These are phyloP conservation scores for Scheffersomyces lignicola DNA, from an alignment of 1,139 yeast genomes.

Conservation along the genomic window DNA sequence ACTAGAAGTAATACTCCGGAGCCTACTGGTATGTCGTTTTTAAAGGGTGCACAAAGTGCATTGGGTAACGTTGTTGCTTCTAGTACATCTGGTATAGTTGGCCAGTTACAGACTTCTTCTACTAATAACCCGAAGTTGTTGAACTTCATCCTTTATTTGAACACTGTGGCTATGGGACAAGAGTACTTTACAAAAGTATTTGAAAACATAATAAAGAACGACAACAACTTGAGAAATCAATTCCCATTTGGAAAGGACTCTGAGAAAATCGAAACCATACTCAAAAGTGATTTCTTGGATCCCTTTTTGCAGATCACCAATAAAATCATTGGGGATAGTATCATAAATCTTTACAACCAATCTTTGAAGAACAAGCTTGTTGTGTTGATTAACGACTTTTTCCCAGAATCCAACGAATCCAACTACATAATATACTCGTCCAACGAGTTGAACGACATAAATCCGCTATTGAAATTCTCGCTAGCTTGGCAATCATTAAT, in stretches of 20 bases:
- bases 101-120: conserved; percentile 17
- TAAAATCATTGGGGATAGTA: conserved; percentile 51
- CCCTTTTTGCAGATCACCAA: conserved; percentile 44
- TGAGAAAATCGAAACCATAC: conserved; percentile 38
- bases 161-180: conserved; percentile 60
- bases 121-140: conserved; percentile 38
- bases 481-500: conserved; percentile 65
- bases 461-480: conserved; percentile 46
- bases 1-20: conserved; percentile 39
- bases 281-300: conserved; percentile 36
- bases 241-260: conserved; percentile 61
- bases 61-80: conserved; percentile 46
- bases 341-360: conserved; percentile 58
- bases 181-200: conserved; percentile 54
- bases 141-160: conserved; percentile 55
- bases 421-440: conserved; percentile 35
- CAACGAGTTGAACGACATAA: conserved; percentile 29
- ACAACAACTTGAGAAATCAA: conserved; percentile 33
- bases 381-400: conserved; percentile 50
- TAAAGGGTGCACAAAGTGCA: conserved; percentile 49
- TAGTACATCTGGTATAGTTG: conserved; percentile 23
- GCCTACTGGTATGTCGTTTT: conserved; percentile 39
- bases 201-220: conserved; percentile 29
- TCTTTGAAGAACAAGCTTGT: conserved; percentile 53
- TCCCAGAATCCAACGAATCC: conserved; percentile 51